Evolutionary conservation across 352 stramenopile genomes (phyloP).

Genomic region (Phytophthora crassamura): DNA sequence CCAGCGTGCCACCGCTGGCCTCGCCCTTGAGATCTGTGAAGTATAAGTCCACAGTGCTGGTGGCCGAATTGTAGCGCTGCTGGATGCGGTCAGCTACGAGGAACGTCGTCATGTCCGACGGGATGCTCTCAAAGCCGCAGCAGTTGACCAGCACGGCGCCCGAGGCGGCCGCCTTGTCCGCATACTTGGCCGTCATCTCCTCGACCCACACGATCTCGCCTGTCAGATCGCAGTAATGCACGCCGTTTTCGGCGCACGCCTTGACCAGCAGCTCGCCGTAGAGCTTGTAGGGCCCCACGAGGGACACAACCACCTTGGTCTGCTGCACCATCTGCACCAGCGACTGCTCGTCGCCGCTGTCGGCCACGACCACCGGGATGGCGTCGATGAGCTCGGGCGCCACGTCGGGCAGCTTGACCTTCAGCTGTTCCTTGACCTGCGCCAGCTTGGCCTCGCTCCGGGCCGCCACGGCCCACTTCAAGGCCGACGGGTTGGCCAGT

Average conservation of each 20-base stretch:
- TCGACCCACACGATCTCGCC: conserved; percentile 90
- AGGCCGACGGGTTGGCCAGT: conserved; percentile 18
- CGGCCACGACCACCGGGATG: conserved; percentile 59
- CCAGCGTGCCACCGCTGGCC: conserved; percentile 69
- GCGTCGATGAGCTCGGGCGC: conserved; percentile 46
- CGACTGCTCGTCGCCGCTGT: conserved; percentile 62
- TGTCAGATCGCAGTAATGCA: conserved; percentile 94
- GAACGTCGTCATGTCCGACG: conserved; percentile 84
- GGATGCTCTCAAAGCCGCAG: conserved; percentile 91
- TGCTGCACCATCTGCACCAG: conserved; percentile 79
- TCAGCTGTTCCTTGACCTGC: conserved; percentile 60
- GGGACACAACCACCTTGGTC: conserved; percentile 80
- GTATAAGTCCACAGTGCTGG: conserved; percentile 53
- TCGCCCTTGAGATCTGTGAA: conserved; percentile 58
- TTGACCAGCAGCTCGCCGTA: conserved; percentile 89
- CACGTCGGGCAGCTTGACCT: conserved; percentile 51
- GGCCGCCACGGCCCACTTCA: conserved; percentile 91
- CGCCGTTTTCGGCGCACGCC: conserved; percentile 85
- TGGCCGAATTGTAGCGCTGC: conserved; percentile 48
- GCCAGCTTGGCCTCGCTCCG: conserved; percentile 81
- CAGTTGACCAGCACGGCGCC: conserved; percentile 89
- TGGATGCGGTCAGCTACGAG: conserved; percentile 75
- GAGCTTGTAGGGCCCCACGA: conserved; percentile 89
- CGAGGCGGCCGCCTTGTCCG: conserved; percentile 51
- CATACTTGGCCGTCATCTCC: conserved; percentile 80